These are phyloP conservation scores for Lactarius sanguifluus DNA, from an alignment of 768 basidiomycete genomes.

Conservation along the genomic window DNA sequence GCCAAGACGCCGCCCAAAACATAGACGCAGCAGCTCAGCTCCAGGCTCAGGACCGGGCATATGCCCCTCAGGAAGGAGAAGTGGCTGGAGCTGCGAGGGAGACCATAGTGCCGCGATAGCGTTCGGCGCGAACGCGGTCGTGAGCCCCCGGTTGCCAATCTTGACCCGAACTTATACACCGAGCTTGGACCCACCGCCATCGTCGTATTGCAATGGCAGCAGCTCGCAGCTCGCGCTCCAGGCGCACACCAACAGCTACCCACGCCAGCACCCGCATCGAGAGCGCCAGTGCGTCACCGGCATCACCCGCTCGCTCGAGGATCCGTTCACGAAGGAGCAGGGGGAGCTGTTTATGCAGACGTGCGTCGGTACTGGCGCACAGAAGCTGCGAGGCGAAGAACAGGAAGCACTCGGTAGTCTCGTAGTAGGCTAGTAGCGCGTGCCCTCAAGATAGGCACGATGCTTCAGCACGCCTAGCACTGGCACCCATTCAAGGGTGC, in stretches of 20 bases:
- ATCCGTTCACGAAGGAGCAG: constrained; percentile 47
- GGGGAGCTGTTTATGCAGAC: constrained; percentile 40
- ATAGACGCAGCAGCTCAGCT: no score
- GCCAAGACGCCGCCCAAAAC: no score
- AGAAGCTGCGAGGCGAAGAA: constrained; percentile 52
- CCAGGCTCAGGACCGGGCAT: no score
- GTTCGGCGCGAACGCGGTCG: constrained; percentile 53
- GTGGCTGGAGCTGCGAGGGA: no score
- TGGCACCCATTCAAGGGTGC: constrained; percentile 49
- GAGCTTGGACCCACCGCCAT: constrained; percentile 56
- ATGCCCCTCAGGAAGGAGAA: no score
- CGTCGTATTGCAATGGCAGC: constrained; percentile 49
- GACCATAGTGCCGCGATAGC: constrained; percentile 41
- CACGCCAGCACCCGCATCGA: constrained; percentile 55
- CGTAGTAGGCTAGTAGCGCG: constrained; percentile 57
- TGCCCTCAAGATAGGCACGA: constrained; percentile 54
- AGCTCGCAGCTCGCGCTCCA: constrained; percentile 49
- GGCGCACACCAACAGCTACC: constrained; percentile 41
- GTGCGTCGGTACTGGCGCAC: constrained; percentile 35
- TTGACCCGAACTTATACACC: constrained; percentile 56
- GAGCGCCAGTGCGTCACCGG: constrained; percentile 54
- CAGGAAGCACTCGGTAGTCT: constrained; percentile 51
- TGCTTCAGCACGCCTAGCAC: constrained; percentile 49
- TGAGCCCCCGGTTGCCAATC: constrained; percentile 55
- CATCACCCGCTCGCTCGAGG: constrained; percentile 49